Percentiles rank a stretch among this genome's conserved stretches.
Evolutionary conservation across 768 basidiomycete genomes (phyloP).

Genomic region (Mycena galopus): DNA sequence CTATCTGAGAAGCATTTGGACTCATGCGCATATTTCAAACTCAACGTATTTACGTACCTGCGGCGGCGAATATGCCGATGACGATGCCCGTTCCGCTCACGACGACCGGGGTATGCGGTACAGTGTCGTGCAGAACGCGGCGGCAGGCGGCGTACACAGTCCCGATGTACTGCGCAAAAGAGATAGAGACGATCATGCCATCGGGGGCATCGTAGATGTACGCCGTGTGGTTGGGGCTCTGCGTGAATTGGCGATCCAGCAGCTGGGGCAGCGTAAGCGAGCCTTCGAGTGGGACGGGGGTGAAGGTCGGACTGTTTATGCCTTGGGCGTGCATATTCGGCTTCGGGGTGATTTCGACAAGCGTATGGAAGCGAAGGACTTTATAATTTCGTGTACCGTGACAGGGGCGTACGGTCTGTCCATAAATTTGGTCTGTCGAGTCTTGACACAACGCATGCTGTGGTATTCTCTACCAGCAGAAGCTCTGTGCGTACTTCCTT

Average conservation of each 20-base stretch:
- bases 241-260: constrained; percentile 20
- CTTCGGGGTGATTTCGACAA: not conserved
- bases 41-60: not conserved
- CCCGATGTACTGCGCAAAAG: constrained; percentile 15
- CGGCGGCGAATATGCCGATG: constrained; percentile 18
- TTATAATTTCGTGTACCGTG: too few relatives aligned
- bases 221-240: constrained; percentile 20
- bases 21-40: not conserved
- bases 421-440: too few relatives aligned
- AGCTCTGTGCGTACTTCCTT: too few relatives aligned
- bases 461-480: too few relatives aligned
- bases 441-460: too few relatives aligned
- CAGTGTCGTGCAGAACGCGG: not conserved
- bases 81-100: not conserved
- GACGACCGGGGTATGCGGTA: not conserved
- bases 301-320: constrained; percentile 8
- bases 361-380: not conserved
- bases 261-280: constrained; percentile 19
- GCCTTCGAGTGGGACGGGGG: constrained; percentile 13
- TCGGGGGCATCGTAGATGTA: constrained; percentile 21
- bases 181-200: constrained; percentile 1
- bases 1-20: not conserved
- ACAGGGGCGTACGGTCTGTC: too few relatives aligned
- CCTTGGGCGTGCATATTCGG: constrained; percentile 16
- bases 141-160: constrained; percentile 1